Evolutionary conservation across 805 yeast genomes (phyloP).

Genomic region (Kodamaea leandrae): DNA sequence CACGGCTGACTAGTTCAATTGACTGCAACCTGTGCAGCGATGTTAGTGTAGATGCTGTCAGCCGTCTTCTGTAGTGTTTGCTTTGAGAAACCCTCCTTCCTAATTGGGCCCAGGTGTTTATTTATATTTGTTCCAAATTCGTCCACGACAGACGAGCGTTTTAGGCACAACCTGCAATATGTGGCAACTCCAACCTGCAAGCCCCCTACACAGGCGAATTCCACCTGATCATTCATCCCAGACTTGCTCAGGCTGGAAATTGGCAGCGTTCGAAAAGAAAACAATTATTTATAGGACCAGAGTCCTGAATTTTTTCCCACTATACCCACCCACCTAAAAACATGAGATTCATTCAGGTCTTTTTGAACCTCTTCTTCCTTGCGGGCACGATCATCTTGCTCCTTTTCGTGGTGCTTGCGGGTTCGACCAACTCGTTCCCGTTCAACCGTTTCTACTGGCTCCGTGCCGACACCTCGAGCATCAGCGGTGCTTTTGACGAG

Average conservation of each 20-base stretch:
- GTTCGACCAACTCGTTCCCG: constrained; percentile 56
- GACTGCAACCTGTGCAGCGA: not conserved
- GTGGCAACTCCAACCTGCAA: constrained; percentile 4
- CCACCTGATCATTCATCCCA: constrained; percentile 8
- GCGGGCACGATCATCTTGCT: constrained; percentile 48
- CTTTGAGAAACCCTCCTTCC: constrained; percentile 2
- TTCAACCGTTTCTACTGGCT: constrained; percentile 75
- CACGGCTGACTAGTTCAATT: not conserved
- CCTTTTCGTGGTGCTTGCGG: constrained; percentile 67
- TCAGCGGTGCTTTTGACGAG: constrained; percentile 46
- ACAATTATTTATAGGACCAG: not conserved
- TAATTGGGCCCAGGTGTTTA: not conserved
- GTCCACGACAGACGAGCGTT: constrained; percentile 1
- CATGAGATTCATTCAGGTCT: constrained; percentile 10
- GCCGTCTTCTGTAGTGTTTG: not conserved
- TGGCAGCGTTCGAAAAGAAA: constrained; percentile 1
- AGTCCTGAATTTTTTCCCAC: not conserved
- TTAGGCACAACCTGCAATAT: constrained; percentile 4
- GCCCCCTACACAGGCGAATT: constrained; percentile 4
- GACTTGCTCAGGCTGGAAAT: constrained; percentile 7
- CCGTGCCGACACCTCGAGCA: constrained; percentile 64
- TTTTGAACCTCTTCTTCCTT: constrained; percentile 36
- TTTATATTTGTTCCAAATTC: not conserved
- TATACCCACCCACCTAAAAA: not conserved
- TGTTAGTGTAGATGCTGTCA: not conserved